A percentile compares a stretch with the other conserved stretches of the same genome.
Evolutionary conservation across 2,329 filamentous ascomycete species (phyloP).

Genomic region (Bipolaris sorokiniana): DNA sequence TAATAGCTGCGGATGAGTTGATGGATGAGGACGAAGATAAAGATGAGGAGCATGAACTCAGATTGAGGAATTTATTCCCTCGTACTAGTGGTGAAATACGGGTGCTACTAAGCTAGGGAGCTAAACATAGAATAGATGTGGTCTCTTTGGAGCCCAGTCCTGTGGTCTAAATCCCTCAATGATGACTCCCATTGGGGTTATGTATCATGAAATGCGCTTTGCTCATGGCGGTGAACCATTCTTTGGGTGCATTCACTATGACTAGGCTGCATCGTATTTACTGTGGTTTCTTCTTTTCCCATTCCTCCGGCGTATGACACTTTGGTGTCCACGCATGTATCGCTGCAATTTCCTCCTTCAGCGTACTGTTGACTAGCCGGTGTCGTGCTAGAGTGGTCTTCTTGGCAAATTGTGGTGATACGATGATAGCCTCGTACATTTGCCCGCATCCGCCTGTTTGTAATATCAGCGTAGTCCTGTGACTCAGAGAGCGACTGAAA

Average conservation of each 20-base stretch:
- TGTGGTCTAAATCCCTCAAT: background rate
- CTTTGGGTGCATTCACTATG: background rate
- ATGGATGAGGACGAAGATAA: conserved; percentile 42
- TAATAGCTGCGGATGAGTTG: conserved; percentile 65
- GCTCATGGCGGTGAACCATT: no score
- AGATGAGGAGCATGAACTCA: conserved; percentile 47
- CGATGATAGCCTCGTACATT: conserved; percentile 72
- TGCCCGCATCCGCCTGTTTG: conserved; percentile 70
- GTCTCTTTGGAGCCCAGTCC: background rate
- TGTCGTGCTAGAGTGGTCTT: conserved; percentile 79
- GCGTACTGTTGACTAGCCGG: conserved; percentile 79
- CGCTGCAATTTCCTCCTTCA: conserved; percentile 85
- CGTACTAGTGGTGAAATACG: conserved; percentile 68
- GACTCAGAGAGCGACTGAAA: background rate
- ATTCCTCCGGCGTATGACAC: conserved; percentile 90
- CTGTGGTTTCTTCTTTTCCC: conserved; percentile 68
- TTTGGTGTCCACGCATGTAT: conserved; percentile 97
- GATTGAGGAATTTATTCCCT: conserved; percentile 65
- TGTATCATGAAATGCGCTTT: background rate
- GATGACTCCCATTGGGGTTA: background rate
- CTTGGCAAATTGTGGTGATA: conserved; percentile 59
- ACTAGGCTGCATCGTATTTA: conserved; percentile 7
- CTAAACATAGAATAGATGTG: conserved; percentile 2
- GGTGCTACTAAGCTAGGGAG: conserved; percentile 63
- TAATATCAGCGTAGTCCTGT: conserved; percentile 22